Evolutionary conservation across 1,284 basidiomycete genomes (phyloP).

Genomic region (Tausonia pullulans): DNA sequence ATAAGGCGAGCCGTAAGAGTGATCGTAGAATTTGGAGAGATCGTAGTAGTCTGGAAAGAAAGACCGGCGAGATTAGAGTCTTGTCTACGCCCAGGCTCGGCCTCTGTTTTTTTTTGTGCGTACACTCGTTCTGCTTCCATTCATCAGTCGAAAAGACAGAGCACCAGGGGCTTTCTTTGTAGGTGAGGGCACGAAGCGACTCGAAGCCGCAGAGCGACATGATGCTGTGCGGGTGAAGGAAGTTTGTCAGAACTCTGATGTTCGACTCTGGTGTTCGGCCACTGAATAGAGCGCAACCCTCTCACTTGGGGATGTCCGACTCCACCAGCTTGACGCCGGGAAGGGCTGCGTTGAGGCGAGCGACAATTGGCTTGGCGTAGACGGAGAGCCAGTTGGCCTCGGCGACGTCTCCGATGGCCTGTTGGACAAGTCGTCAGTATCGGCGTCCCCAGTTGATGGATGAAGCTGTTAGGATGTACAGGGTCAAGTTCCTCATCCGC

Average conservation of each 20-base stretch:
- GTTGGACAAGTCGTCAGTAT: too few species aligned
- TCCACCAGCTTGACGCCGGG: constrained; percentile 3
- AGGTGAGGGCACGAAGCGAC: constrained; percentile 2
- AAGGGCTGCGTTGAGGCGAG: constrained; percentile 5
- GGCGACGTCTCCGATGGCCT: constrained; percentile 6
- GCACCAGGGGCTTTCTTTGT: constrained; percentile 12
- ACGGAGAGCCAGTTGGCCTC: constrained; percentile 14
- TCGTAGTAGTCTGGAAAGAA: background rate
- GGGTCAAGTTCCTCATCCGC: constrained; percentile 11
- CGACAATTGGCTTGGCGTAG: constrained; percentile 3
- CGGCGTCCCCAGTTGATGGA: too few species aligned
- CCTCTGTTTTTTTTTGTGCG: background rate
- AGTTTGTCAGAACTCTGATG: background rate
- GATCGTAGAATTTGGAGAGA: background rate
- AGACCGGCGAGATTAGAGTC: background rate
- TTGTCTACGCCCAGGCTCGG: background rate
- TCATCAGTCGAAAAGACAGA: background rate
- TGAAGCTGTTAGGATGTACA: background rate
- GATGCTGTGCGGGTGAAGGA: background rate
- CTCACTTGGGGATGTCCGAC: constrained; percentile 4
- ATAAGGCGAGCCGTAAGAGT: background rate
- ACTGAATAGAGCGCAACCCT: background rate
- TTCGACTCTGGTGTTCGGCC: background rate
- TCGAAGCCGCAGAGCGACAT: constrained; percentile 16
- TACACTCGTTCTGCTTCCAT: constrained; percentile 13